Evolutionary conservation across 306 rosid genomes (phyloP), one percentile per base, ranked within the genome.

Genomic region (Begonia fuchsioides): DNA sequence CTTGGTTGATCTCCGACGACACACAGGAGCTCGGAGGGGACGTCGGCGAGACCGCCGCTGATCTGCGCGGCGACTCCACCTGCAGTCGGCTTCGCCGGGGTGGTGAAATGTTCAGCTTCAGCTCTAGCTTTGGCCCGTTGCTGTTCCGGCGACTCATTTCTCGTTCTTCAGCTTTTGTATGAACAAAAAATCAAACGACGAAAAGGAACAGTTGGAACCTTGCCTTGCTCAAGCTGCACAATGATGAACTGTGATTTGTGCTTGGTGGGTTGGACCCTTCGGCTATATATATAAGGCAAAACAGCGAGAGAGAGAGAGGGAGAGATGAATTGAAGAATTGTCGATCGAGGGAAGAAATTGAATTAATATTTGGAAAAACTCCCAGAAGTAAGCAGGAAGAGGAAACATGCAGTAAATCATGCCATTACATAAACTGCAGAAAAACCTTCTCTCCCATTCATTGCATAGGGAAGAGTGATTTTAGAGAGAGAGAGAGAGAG

Each of bases 61-160:
- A 77, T 52, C 84, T 71, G 52, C 74, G 53, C 2, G 98, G 78
- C 5, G 94, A 66, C 41, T 72, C 76, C 50, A 43, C 35, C 35
- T 26, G 38, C 38, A 68, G 50, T 11, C 57, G 73, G 64, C 79
- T 59, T 17, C 57, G 50, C 71, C 81, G 72, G 14, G 95, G 87
- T 35, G 94, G 98, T 7, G 98, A 79, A 3, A 77, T 77, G 73
- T 90, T 90, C 58, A 90, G 75, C 80, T 82, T 82, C 73, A 82
- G 67, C 17, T 82, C 92, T 43, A 90, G 83, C 74, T 77, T 85
- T n/a, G 92, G 87, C 18, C 57, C 38, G 65, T 68, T 62, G 69
- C 76, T 86, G 61, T 70, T 84, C 47, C 82, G 66, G 38, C 73
- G 67, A 63, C 87, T 84, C 95, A 85, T 90, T n/a, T n/a, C n/a